phyloP scores from a whole-genome alignment of 805 yeast genomes.

The Jamesozyma gamospora region DNA sequence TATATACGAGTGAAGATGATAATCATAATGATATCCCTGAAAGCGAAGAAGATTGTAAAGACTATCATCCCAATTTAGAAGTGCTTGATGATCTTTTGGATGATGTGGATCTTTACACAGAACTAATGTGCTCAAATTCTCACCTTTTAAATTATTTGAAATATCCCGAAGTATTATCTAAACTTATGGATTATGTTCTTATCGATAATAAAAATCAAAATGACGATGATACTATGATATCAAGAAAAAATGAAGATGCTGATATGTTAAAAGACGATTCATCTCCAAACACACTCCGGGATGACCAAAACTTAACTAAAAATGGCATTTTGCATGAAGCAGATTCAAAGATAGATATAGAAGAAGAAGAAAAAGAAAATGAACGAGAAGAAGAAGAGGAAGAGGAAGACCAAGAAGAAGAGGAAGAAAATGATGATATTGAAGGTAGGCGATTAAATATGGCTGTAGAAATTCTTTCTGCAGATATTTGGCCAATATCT shows the following conservation, averaged over 20 bases:
- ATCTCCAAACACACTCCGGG: neutral
- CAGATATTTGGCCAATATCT: constrained; percentile 90
- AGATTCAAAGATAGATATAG: neutral
- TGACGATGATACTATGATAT: constrained; percentile 1
- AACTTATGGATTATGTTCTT: constrained; percentile 53
- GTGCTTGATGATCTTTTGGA: constrained; percentile 54
- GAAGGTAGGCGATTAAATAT: constrained; percentile 45
- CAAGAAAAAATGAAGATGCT: neutral
- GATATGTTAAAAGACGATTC: neutral
- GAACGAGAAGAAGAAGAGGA: constrained; percentile 22
- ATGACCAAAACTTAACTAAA: neutral
- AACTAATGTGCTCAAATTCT: constrained; percentile 59
- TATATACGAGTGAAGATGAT: constrained; percentile 12
- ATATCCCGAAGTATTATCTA: constrained; percentile 62
- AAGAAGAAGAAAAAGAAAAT: constrained; percentile 4
- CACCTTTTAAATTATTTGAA: constrained; percentile 70
- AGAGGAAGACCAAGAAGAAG: constrained; percentile 27
- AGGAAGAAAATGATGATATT: constrained; percentile 16
- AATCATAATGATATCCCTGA: constrained; percentile 23
- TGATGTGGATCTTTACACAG: constrained; percentile 66
- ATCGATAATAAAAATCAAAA: neutral
- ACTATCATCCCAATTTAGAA: constrained; percentile 33
- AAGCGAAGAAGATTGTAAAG: constrained; percentile 27
- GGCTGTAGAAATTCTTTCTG: constrained; percentile 81
- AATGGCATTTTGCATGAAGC: neutral